These are phyloP conservation scores for Populus simonii DNA, from an alignment of 345 rosid species.

Conservation along the genomic window DNA sequence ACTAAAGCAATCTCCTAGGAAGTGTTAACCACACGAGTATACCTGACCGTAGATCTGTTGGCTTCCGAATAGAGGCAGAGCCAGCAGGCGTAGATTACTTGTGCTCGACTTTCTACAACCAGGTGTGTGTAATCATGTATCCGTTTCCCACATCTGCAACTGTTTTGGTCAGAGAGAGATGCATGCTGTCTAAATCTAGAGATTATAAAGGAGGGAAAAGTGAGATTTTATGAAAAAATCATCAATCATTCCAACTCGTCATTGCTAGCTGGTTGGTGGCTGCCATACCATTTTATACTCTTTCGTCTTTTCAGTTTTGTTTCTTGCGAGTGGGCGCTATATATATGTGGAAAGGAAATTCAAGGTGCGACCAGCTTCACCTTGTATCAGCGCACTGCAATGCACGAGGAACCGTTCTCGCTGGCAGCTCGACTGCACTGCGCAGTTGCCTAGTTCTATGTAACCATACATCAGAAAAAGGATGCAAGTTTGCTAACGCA, in stretches of 20 bases:
- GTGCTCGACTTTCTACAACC: background rate
- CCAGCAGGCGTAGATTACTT: background rate
- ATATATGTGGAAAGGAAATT: background rate
- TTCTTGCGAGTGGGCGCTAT: background rate
- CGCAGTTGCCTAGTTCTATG: constrained; percentile 12
- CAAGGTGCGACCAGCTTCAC: background rate
- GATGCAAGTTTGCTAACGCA: background rate
- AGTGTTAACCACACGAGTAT: background rate
- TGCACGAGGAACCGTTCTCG: background rate
- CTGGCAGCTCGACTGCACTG: background rate
- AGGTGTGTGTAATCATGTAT: background rate
- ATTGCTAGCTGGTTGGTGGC: background rate
- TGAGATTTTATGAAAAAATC: background rate
- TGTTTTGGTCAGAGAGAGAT: background rate
- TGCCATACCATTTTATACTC: background rate
- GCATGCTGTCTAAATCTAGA: background rate
- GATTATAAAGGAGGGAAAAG: background rate
- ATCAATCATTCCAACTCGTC: background rate
- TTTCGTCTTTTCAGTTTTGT: background rate
- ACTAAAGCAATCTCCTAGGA: background rate
- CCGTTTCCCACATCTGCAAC: background rate
- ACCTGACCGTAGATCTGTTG: too few relatives aligned
- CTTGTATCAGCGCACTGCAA: background rate
- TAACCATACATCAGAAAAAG: background rate
- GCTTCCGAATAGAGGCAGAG: background rate